phyloP scores from a whole-genome alignment of 352 stramenopile species.

The Pythium periplocum region DNA sequence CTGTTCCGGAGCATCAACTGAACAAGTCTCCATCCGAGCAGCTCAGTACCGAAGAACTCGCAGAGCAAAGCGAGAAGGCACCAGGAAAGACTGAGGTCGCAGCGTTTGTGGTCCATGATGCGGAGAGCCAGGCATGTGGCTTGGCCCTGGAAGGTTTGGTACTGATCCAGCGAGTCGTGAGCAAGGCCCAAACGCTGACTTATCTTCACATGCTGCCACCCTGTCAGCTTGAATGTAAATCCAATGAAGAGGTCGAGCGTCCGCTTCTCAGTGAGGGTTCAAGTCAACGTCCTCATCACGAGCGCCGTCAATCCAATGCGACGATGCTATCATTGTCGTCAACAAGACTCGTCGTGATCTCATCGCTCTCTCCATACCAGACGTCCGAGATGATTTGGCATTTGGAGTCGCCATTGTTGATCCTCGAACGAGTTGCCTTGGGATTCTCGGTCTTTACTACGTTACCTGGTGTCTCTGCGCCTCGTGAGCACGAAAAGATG shows the following conservation, averaged over 20 bases:
- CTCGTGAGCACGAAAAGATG: slow-evolving; percentile 5
- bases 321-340: too few relatives aligned
- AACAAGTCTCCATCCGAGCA: too few relatives aligned
- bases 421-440: slow-evolving; percentile 6
- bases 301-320: too few relatives aligned
- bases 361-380: slow-evolving; percentile 12
- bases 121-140: slow-evolving; percentile 13
- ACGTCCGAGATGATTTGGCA: slow-evolving; percentile 11
- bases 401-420: not conserved
- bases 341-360: slow-evolving; percentile 6
- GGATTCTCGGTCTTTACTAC: slow-evolving; percentile 7
- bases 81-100: not conserved
- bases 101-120: slow-evolving; percentile 2
- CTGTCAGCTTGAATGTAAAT: slow-evolving; percentile 27
- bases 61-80: not conserved
- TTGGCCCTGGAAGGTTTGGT: slow-evolving; percentile 34
- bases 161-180: slow-evolving; percentile 18
- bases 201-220: slow-evolving; percentile 25
- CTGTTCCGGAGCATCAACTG: too few relatives aligned
- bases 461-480: slow-evolving; percentile 12
- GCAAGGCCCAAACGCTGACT: slow-evolving; percentile 1
- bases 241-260: too few relatives aligned
- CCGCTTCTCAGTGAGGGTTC: too few relatives aligned
- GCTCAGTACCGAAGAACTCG: too few relatives aligned
- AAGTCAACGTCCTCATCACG: too few relatives aligned